phyloP scores from a whole-genome alignment of 176 grass and related monocot genomes.

The Raddia distichophylla region DNA sequence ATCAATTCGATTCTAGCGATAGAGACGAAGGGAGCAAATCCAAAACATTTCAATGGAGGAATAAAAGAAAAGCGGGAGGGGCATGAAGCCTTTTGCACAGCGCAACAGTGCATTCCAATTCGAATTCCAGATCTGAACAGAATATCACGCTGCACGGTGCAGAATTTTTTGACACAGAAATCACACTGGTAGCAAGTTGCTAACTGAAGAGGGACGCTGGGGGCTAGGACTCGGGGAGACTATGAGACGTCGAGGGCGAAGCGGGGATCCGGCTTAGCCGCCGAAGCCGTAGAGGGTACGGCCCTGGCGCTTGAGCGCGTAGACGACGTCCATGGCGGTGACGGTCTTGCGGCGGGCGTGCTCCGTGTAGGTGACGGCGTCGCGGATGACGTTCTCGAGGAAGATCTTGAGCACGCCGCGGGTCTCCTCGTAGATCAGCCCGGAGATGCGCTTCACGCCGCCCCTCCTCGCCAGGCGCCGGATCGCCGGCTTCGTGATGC shows the following conservation, averaged over 20 bases:
- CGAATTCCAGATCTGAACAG: background rate
- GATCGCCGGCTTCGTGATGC: conserved; percentile 65
- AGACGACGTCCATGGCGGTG: conserved; percentile 89
- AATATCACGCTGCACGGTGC: background rate
- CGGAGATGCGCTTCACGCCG: conserved; percentile 83
- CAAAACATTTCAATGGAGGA: too few relatives aligned
- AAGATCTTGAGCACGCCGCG: conserved; percentile 93
- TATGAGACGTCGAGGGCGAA: too few relatives aligned
- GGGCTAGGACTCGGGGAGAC: too few relatives aligned
- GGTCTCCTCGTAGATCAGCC: conserved; percentile 95
- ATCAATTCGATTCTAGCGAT: too few relatives aligned
- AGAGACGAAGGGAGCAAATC: too few relatives aligned
- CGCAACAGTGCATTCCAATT: background rate
- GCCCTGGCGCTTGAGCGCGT: conserved; percentile 89
- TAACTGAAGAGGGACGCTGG: background rate
- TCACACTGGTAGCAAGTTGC: background rate
- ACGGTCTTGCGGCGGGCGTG: conserved; percentile 83
- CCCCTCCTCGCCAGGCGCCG: conserved; percentile 43
- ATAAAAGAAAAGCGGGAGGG: too few relatives aligned
- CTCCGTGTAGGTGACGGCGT: conserved; percentile 88
- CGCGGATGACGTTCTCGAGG: conserved; percentile 90
- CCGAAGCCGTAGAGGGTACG: conserved; percentile 85
- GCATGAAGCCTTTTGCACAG: background rate
- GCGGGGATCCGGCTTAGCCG: conserved; percentile 24
- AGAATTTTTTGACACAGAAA: background rate